Base-by-base conservation (phyloP, 164 flowering plant genomes). In the Sextonia rubra region DNA sequence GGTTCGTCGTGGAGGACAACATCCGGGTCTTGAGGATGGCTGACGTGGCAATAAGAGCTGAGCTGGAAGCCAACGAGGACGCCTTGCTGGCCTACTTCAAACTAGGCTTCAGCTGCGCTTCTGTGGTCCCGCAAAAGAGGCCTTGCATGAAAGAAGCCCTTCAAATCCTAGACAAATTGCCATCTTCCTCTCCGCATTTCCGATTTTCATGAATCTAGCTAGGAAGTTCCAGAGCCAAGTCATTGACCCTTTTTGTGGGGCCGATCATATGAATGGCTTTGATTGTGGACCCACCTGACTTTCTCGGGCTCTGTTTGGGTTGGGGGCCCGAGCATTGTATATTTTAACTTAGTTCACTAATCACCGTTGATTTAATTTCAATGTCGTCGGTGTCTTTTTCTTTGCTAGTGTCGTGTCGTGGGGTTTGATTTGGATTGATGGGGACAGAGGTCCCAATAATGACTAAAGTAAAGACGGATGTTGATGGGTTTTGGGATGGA, bases 101-200 rank as follows among this genome's bases (percentile, higher is more conserved):
- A 78, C 55, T 93, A 69, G 99, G 96, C 23, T 86, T 85, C 61
- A 79, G 76, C 69, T 95, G 98, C 73, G 83, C 85, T 17, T 85
- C 90, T 7, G 78, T 83, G 7, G 71, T 76, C 48, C 97, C 96
- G 8, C 92, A 86, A 64, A 90, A 88, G 80, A 85, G 99, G 79
- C 99, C 99, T 0, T 5, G 87, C 8, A 95, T 95, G 97, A 95
- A 89, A 76, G 98, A 91, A 80, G 93, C 75, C 7, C 74, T 92
- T 2, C 97, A 92, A 71, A 81, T 81, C n/a, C 85, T 94, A 4
- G 98, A 91, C 55, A 92, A 85, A 73, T 64, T 92, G 58, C 93
- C 97, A 1, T 25, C 61, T 15, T 63, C 61, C 3, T 64, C 74
- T 25, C 20, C 58, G 8, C 44, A 37, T 7, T 37, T 37, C 44